A percentile compares a stretch with the other conserved stretches of the same genome.
These are phyloP conservation scores for Eutypa lata DNA, from an alignment of 2,329 filamentous ascomycete species.

Conservation along the genomic window DNA sequence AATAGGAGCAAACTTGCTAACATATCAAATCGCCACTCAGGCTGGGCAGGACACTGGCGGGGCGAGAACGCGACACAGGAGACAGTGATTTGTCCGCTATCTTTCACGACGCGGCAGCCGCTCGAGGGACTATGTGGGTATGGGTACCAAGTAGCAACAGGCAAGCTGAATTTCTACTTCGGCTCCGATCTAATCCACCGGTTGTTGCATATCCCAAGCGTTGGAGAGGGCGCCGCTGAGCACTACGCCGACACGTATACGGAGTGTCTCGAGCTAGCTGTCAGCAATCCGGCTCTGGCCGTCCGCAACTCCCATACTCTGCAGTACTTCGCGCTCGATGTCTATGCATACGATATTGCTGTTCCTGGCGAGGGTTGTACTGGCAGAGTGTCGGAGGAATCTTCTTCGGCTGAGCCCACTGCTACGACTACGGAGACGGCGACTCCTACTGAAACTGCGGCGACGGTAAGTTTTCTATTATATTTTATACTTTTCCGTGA, in stretches of 20 bases:
- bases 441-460: conserved; percentile 7
- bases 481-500: neutral
- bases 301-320: conserved; percentile 59
- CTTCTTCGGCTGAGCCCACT: conserved; percentile 5
- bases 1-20: too few relatives aligned
- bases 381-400: conserved; percentile 33
- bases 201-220: conserved; percentile 58
- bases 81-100: conserved; percentile 67
- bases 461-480: neutral
- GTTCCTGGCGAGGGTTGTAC: conserved; percentile 61
- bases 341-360: conserved; percentile 63
- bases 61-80: conserved; percentile 62
- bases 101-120: conserved; percentile 54
- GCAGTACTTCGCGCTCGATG: conserved; percentile 68
- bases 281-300: conserved; percentile 41
- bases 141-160: conserved; percentile 59
- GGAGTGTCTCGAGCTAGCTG: conserved; percentile 51
- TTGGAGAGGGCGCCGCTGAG: conserved; percentile 58
- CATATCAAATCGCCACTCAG: too few relatives aligned
- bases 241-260: conserved; percentile 61
- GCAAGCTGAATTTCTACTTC: conserved; percentile 59
- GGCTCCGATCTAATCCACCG: conserved; percentile 66
- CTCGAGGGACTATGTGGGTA: conserved; percentile 58
- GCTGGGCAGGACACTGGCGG: conserved; percentile 66
- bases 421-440: conserved; percentile 4